phyloP scores from a whole-genome alignment of 2,329 filamentous ascomycete species.

The Trichoderma hamatum region DNA sequence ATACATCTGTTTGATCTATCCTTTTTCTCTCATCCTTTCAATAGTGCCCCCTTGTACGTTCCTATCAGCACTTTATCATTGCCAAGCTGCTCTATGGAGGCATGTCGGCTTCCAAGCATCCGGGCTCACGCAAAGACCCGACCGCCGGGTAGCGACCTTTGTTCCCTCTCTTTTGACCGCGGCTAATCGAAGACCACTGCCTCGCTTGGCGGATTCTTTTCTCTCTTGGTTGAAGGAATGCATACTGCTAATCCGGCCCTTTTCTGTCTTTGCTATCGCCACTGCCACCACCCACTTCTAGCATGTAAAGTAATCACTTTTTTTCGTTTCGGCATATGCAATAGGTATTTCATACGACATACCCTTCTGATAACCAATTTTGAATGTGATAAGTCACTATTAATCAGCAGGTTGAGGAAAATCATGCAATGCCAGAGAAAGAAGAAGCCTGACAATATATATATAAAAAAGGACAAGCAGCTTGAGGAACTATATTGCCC shows the following conservation, averaged over 20 bases:
- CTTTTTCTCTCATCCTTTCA: neutral
- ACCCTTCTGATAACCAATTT: neutral
- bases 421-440: slow-evolving; percentile 1
- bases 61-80: slow-evolving; percentile 10
- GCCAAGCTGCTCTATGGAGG: neutral
- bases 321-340: neutral
- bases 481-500: neutral
- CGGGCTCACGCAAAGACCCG: neutral
- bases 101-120: slow-evolving; percentile 13
- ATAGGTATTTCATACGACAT: neutral
- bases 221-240: neutral
- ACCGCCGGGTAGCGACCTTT: neutral
- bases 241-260: neutral
- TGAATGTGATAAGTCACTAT: slow-evolving; percentile 16
- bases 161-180: neutral
- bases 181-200: neutral
- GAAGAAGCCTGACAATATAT: neutral
- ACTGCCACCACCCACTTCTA: neutral
- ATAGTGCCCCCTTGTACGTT: neutral
- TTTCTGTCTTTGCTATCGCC: neutral
- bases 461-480: neutral
- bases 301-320: neutral
- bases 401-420: slow-evolving; percentile 12
- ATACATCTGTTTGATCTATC: neutral
- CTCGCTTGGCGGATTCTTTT: neutral